Base-by-base conservation (phyloP, 768 basidiomycete species). In the Boletus coccyginus region DNA sequence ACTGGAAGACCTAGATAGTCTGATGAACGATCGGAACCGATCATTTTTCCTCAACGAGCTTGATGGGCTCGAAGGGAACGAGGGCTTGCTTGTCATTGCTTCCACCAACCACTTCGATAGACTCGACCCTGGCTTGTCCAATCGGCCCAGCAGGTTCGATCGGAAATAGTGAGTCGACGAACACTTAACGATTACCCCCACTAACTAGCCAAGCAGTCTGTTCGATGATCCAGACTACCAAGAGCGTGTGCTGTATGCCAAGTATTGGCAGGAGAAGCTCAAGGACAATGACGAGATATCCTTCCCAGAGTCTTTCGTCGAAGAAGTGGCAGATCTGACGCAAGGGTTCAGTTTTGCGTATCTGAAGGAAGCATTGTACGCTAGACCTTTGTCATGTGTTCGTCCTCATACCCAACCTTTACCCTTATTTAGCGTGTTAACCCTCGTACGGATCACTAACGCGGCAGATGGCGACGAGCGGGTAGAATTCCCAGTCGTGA, bases 1-100 rank as follows among this genome's bases (percentile, higher is more conserved):
- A 46, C 62, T 85, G n/a, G 84, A 85, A 61, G 84, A 85, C 60
- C 71, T 94, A 8, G 92, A 94, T 63, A 87, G 87, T 60, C 77
- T 92, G 38, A 89, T 94, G 73, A 90, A 83, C 57, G 82, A 91
- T 63, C 48, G 66, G 8, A 93, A 92, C 65, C 82, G 91, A 32
- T 90, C 90, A 3, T 93, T 90, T 78, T 94, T 94, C 82, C 77
- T 94, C 46, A 94, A 94, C 65, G 87, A 93, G 66, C 73, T 91
- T 9, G 92, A 94, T 59, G 92, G 92, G 1, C 70, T 93, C 33
- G 84, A 87, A 65, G 81, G 84, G 32, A 93, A 93, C 63, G 84
- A 92, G 57, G 92, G 92, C 0, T 61, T 94, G 11, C 79, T 94
- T 31, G 74, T 93, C 62, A 85, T 93, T 53, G 86, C 81, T 17